These are phyloP conservation scores for Taiozyma sp. DNA, from an alignment of 1,139 yeast genomes.

Conservation along the genomic window DNA sequence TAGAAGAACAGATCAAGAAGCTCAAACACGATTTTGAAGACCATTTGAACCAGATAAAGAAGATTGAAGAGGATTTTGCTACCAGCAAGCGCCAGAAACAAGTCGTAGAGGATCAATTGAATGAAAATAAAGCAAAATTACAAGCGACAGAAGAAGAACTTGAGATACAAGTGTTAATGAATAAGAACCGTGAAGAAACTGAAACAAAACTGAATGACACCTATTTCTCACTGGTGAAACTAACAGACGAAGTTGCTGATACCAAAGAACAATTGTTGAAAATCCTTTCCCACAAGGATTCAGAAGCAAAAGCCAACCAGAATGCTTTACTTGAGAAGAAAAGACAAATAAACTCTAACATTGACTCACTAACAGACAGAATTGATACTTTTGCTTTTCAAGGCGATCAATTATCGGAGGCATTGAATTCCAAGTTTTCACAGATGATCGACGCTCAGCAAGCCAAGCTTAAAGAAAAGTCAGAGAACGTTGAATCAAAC, in stretches of 20 bases:
- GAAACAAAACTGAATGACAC: constrained; percentile 15
- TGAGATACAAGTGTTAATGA: constrained; percentile 19
- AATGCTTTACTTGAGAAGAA: constrained; percentile 8
- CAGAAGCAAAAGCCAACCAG: constrained; percentile 12
- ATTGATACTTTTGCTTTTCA: neutral
- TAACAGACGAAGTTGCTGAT: constrained; percentile 11
- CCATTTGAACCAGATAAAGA: constrained; percentile 22
- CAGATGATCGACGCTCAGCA: constrained; percentile 10
- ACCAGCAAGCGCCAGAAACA: constrained; percentile 31
- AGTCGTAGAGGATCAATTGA: constrained; percentile 21
- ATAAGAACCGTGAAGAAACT: constrained; percentile 21
- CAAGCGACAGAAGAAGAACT: constrained; percentile 18
- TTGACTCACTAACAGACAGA: constrained; percentile 2
- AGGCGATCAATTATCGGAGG: neutral
- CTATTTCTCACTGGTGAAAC: constrained; percentile 5
- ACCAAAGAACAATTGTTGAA: constrained; percentile 17
- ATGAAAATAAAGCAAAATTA: constrained; percentile 26
- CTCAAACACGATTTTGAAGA: constrained; percentile 27
- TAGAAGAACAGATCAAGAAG: constrained; percentile 38
- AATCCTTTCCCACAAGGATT: constrained; percentile 13
- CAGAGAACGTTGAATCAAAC: constrained; percentile 3
- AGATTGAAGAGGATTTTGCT: constrained; percentile 23
- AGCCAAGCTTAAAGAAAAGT: constrained; percentile 8
- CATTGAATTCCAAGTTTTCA: neutral
- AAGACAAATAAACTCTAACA: constrained; percentile 1